Evolutionary conservation across 2,329 filamentous ascomycete genomes (phyloP), one percentile per base, ranked within the genome.

Genomic region (Rachicladosporium sp.): DNA sequence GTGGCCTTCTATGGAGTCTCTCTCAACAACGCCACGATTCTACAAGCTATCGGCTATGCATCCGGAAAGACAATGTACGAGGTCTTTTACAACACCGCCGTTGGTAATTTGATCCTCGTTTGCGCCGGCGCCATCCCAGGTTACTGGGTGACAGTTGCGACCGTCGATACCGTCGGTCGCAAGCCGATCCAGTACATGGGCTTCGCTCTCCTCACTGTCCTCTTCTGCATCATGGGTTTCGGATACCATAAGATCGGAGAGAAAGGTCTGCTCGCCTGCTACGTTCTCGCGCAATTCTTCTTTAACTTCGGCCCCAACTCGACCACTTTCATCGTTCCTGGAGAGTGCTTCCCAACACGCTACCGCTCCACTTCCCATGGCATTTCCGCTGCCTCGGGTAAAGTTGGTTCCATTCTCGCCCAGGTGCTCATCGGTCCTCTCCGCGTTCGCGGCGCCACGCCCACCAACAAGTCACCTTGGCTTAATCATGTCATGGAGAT

Each of bases 71-170:
- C 71, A 46, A 74, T 82, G 23, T 87, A 87, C 64, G 60, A 83
- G 48, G 70, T 69, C 56, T 70, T 86, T 45, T 78, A 77, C 66
- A 83, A 82, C 62, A 84, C 77, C 6, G 80, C 82, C 36, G 71
- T 85, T 12, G 83, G 83, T 8, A 87, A 89, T 63, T 64, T 88
- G 50, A 84, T 88, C 49, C 72, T 88, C 37, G 78, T 87, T 49
- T 76, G 82, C 43, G 82, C 83, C 3, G 83, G 82, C 42, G 80
- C 83, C 36, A 82, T 88, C 10, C 83, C 83, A 0, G 83, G 83
- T 10, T 88, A 88, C 67, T 88, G 82, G 82, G 73, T 85, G 10
- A 83, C 81, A 0, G 82, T 87, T 4, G 76, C 76, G 9, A 76
- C 75, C 1, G 75, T 86, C 41, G 82, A 89, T 60, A 82, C 71